phyloP scores from a whole-genome alignment of 2,329 filamentous ascomycete genomes.

The Trichoderma semiorbis region DNA sequence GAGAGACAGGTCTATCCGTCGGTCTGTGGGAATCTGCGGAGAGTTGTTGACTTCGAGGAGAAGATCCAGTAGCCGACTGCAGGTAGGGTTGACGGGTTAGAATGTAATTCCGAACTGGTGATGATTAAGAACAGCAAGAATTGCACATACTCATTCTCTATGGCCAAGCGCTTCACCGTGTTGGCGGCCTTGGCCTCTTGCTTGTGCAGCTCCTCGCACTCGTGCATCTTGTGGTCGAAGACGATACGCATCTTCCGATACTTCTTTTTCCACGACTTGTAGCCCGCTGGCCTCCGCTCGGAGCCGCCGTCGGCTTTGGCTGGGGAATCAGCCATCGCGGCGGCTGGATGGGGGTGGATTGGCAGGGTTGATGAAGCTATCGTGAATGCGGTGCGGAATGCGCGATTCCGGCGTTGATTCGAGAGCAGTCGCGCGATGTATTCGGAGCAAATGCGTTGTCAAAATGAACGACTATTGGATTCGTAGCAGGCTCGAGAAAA shows the following conservation, averaged over 20 bases:
- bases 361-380: slow-evolving; percentile 13
- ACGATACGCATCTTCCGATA: slow-evolving; percentile 84
- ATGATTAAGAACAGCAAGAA: not conserved
- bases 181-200: slow-evolving; percentile 77
- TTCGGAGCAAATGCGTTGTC: not conserved
- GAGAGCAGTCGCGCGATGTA: not conserved
- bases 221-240: slow-evolving; percentile 74
- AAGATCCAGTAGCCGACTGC: slow-evolving; percentile 81
- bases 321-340: slow-evolving; percentile 33
- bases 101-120: slow-evolving; percentile 17
- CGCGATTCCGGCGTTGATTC: slow-evolving; percentile 4
- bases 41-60: slow-evolving; percentile 87
- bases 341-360: slow-evolving; percentile 11
- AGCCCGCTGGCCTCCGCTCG: slow-evolving; percentile 46
- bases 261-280: slow-evolving; percentile 83
- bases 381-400: slow-evolving; percentile 7
- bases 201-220: slow-evolving; percentile 78
- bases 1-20: slow-evolving; percentile 68
- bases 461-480: not conserved
- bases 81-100: not conserved
- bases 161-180: slow-evolving; percentile 76
- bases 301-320: slow-evolving; percentile 45
- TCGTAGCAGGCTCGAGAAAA: not conserved
- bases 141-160: slow-evolving; percentile 80
- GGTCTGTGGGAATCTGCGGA: slow-evolving; percentile 69